Base-by-base conservation (phyloP, 2,329 filamentous ascomycete species). In the Ustilaginoidea virens region DNA sequence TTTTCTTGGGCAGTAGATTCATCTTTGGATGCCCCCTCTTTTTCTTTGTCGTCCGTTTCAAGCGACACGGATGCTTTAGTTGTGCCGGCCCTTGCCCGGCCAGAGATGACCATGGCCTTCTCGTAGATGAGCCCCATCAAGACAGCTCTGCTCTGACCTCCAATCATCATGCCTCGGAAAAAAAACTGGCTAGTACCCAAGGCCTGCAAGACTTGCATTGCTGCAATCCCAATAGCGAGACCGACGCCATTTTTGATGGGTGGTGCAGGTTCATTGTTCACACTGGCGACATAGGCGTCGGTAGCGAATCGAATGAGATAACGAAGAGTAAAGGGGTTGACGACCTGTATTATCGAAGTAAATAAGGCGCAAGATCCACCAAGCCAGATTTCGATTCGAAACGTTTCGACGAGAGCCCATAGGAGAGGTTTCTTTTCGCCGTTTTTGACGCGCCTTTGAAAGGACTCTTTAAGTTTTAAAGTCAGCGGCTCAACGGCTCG, bases 111-210 rank as follows among this genome's bases (percentile, higher is more conserved):
- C 76, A 94, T 83, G 3, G 83, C 74, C 52, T 96, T 96, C 48
- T 90, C 81, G 45, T 92, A 96, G 33, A 96, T 83, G 33, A 85
- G 57, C 14, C 80, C 72, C 40, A 94, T 92, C 24, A 96, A 58
- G 1, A 82, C 78, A 1, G 76, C 83, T 47, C 87, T 69, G 6
- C 71, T 59, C 55, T 94, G 77, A 1, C 83, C 90, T 37, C 87
- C 90, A 22, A 92, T 72, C 56, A 92, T 75, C 79, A 93, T 92
- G 14, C 87, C 85, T 14, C 76, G 73, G 45, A 87, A 96, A 45
- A 96, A 77, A 55, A 92, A 94, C 46, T 96, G 87, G 45, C 86
- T 92, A 2, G 75, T 82, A 16, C 73, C 72, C 38, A 92, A 46
- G 48, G 79, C 87, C 52, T 92, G 82, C 8, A 77, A 46, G 13